Conservation (phyloP, 1,139 yeast species). For the Kodamaea anthophila region DNA sequence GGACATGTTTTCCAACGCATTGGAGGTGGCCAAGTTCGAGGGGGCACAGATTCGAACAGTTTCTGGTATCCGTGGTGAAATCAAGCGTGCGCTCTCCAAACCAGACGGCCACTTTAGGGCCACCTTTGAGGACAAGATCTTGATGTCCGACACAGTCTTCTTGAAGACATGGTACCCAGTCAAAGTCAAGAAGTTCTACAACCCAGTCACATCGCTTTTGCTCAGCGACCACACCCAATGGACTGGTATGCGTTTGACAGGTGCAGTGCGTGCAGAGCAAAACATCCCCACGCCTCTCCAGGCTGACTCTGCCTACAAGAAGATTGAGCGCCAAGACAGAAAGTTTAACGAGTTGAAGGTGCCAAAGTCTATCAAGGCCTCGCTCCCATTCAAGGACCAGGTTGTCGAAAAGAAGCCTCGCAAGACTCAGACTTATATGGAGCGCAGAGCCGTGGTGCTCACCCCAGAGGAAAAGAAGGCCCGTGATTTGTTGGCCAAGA, state of each 20-base stretch:
- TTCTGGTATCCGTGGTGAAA: slow-evolving; percentile 96
- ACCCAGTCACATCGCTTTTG: slow-evolving; percentile 90
- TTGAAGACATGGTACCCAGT: slow-evolving; percentile 98
- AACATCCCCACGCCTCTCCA: slow-evolving; percentile 61
- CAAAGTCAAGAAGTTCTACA: slow-evolving; percentile 81
- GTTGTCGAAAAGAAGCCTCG: slow-evolving; percentile 84
- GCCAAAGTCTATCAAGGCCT: slow-evolving; percentile 69
- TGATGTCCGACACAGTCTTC: slow-evolving; percentile 84
- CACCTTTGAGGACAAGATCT: slow-evolving; percentile 93
- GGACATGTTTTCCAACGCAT: slow-evolving; percentile 88
- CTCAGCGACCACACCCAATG: slow-evolving; percentile 73
- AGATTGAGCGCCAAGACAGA: slow-evolving; percentile 82
- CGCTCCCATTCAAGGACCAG: slow-evolving; percentile 89
- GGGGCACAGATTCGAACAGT: slow-evolving; percentile 97
- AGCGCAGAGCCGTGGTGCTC: slow-evolving; percentile 89
- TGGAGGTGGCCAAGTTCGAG: slow-evolving; percentile 96
- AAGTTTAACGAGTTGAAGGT: slow-evolving; percentile 82
- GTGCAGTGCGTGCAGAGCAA: slow-evolving; percentile 79
- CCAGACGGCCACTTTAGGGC: slow-evolving; percentile 98
- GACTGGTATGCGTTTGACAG: slow-evolving; percentile 95
- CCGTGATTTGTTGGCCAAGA: slow-evolving; percentile 80
- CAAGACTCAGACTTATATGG: slow-evolving; percentile 74
- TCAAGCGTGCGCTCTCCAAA: slow-evolving; percentile 85
- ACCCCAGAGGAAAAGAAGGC: slow-evolving; percentile 94
- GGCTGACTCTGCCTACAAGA: slow-evolving; percentile 64